Percentiles rank a stretch among this genome's conserved stretches.
phyloP scores from a whole-genome alignment of 129 eudicot species.

The Calendula officinalis region DNA sequence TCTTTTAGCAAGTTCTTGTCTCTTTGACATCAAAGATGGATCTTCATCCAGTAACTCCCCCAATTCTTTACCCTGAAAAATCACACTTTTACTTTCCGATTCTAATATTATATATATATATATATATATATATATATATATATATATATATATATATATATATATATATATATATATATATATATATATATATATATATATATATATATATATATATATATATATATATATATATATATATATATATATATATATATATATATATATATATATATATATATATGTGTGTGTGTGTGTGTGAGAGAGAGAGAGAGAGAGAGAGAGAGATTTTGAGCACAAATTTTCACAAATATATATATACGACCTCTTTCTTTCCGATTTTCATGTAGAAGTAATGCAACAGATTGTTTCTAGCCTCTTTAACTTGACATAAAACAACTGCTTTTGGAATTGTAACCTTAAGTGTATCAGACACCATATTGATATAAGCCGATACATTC shows the following conservation, averaged over 20 bases:
- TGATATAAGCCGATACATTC: constrained; percentile 76
- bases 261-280: too few species aligned
- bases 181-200: too few species aligned
- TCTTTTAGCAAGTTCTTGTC: constrained; percentile 61
- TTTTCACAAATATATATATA: constrained; percentile 21
- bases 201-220: too few species aligned
- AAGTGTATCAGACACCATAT: constrained; percentile 76
- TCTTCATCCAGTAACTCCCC: constrained; percentile 79
- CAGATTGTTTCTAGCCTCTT: constrained; percentile 75
- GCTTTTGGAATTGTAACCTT: constrained; percentile 86
- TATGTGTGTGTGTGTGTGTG: too few species aligned
- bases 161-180: too few species aligned
- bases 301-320: too few species aligned
- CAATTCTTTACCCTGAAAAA: constrained; percentile 63
- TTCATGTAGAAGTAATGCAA: constrained; percentile 76
- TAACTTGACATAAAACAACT: constrained; percentile 90
- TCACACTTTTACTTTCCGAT: too few species aligned
- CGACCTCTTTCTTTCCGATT: constrained; percentile 93
- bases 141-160: too few species aligned
- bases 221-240: too few species aligned
- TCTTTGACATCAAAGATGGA: constrained; percentile 83
- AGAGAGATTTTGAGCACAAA: background rate
- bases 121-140: too few species aligned
- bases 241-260: too few species aligned
- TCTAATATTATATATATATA: too few species aligned